Conservation (phyloP, 306 rosid genomes). For the Acacia melanoxylon region DNA sequence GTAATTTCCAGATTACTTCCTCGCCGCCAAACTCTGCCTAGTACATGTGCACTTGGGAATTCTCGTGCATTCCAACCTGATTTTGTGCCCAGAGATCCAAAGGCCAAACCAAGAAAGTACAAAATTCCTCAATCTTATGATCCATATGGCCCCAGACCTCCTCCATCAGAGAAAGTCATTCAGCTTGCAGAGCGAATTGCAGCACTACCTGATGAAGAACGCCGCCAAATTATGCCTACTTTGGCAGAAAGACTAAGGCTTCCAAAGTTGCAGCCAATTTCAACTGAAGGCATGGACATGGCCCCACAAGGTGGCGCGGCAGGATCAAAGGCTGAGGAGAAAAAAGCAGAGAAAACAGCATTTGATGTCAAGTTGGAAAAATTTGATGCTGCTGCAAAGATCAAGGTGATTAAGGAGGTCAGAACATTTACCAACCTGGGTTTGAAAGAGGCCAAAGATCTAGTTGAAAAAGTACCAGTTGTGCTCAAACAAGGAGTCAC, state of each 20-base stretch:
- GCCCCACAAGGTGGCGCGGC: constrained; percentile 35
- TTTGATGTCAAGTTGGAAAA: constrained; percentile 56
- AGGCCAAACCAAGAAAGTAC: constrained; percentile 40
- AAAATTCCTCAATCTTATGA: constrained; percentile 49
- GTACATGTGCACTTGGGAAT: constrained; percentile 18
- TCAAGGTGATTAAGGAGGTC: constrained; percentile 60
- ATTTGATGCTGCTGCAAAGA: constrained; percentile 51
- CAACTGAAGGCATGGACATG: constrained; percentile 53
- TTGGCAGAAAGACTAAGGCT: constrained; percentile 43
- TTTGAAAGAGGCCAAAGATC: constrained; percentile 61
- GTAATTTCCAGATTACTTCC: constrained; percentile 39
- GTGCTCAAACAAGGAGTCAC: constrained; percentile 52
- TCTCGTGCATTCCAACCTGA: constrained; percentile 45
- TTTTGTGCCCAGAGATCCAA: constrained; percentile 40
- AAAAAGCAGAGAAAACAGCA: constrained; percentile 53
- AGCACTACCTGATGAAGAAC: constrained; percentile 45
- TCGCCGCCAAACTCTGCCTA: constrained; percentile 15
- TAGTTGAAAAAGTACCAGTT: constrained; percentile 50
- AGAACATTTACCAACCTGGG: constrained; percentile 51
- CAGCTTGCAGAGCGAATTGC: constrained; percentile 51
- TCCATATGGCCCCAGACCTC: constrained; percentile 54
- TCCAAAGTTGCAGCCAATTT: constrained; percentile 54
- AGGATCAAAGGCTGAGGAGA: constrained; percentile 49
- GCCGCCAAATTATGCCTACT: constrained; percentile 46
- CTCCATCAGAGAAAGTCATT: constrained; percentile 48